Base-by-base conservation (phyloP, 2,329 filamentous ascomycete species). In the Fusarium pseudocircinatum region DNA sequence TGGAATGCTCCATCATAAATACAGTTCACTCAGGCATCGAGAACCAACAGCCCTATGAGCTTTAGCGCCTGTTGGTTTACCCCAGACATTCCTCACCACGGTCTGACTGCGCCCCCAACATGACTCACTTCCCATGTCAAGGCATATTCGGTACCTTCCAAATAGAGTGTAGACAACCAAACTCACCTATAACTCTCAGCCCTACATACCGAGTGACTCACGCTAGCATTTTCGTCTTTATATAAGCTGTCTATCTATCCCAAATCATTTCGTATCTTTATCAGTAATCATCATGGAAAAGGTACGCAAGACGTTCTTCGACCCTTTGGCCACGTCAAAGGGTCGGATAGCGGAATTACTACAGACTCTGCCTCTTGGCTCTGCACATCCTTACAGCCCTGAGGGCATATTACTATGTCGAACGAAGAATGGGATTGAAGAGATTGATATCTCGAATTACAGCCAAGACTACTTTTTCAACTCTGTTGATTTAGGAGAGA, bases 241-340 rank as follows among this genome's bases (percentile, higher is more conserved):
- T 63, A 63, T 60, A 60, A 47, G 22, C 10, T 3, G 12, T 0
- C 11, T 3, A 22, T 10, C 18, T 15, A 10, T 1, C 6, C 6
- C 22, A 14, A n/a, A 3, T 4, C 13, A 16, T 43, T 28, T 12
- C 18, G 13, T 6, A 20, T 36, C 20, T 22, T 20, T 14, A 42
- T 34, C 47, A 12, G 7, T 6, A 62, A 28, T 37, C 47, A 67
- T 37, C 10, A 69, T 69, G 67, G 67, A 69, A 14, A 69, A 39
- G 39, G 58, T 69, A 30, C 67, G 67, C 18, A 69, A 69, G 40
- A 69, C 67, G 1, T 69, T 63, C 15, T 69, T 69, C n/a, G 50
- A 69, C 40, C 67, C 67, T 46, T 30, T 69, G 58, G 67, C 50
- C 4, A 69, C 40, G 50, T 43, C 65, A n/a, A 69, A 69, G 65